Conservation (phyloP, 2,329 filamentous ascomycete species). For the Calonectria multiphialidica region DNA sequence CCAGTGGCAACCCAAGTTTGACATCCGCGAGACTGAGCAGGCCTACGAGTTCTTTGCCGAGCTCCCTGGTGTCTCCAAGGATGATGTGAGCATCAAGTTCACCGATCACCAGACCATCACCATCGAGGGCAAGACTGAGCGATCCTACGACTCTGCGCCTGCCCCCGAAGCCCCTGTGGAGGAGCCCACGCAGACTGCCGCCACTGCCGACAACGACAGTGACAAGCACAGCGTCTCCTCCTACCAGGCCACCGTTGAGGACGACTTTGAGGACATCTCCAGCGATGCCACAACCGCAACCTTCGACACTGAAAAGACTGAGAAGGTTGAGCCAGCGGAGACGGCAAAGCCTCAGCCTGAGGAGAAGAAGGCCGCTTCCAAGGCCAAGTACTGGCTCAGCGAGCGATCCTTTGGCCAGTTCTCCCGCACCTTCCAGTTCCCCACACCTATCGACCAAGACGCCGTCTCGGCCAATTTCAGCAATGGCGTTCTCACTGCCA, state of each 20-base stretch:
- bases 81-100: conserved; percentile 83
- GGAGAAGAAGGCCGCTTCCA: conserved; percentile 50
- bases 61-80: conserved; percentile 80
- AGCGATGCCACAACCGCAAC: conserved; percentile 44
- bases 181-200: conserved; percentile 65
- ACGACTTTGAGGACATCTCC: conserved; percentile 58
- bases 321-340: not conserved
- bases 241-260: conserved; percentile 75
- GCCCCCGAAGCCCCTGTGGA: conserved; percentile 61
- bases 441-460: conserved; percentile 71
- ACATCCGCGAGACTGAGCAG: conserved; percentile 77
- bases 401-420: conserved; percentile 78
- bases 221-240: conserved; percentile 43
- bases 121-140: conserved; percentile 77
- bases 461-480: conserved; percentile 71
- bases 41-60: conserved; percentile 84
- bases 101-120: conserved; percentile 79
- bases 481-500: conserved; percentile 74
- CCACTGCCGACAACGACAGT: conserved; percentile 71
- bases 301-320: not conserved
- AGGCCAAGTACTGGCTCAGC: conserved; percentile 76
- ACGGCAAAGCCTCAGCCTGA: not conserved
- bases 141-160: conserved; percentile 68
- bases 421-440: conserved; percentile 77
- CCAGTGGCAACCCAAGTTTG: conserved; percentile 82